phyloP scores from a whole-genome alignment of 345 rosid species.

The Cochlearia excelsa region DNA sequence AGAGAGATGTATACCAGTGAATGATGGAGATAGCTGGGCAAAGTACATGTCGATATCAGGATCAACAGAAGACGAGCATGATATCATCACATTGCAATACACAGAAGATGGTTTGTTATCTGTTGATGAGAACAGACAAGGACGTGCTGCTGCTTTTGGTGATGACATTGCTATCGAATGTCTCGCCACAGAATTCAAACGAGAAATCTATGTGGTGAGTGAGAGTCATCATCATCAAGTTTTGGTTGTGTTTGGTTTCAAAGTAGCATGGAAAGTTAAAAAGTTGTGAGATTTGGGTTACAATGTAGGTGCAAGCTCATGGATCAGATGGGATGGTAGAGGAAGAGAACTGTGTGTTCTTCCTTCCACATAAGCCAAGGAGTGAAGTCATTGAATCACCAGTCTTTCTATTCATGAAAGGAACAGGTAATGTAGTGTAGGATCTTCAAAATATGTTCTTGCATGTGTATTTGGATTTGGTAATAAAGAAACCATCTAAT shows the following conservation, averaged over 20 bases:
- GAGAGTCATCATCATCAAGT: neutral
- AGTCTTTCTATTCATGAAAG: conserved; percentile 95
- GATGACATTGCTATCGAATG: conserved; percentile 97
- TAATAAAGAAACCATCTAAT: neutral
- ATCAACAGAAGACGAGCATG: conserved; percentile 80
- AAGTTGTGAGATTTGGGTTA: conserved; percentile 14
- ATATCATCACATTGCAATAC: conserved; percentile 85
- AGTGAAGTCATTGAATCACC: conserved; percentile 77
- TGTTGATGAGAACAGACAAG: conserved; percentile 79
- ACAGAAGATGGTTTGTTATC: conserved; percentile 92
- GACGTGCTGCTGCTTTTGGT: conserved; percentile 96
- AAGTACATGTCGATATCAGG: conserved; percentile 96
- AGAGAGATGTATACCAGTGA: conserved; percentile 87
- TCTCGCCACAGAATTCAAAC: conserved; percentile 92
- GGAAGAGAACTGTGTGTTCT: conserved; percentile 91
- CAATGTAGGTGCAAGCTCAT: conserved; percentile 86
- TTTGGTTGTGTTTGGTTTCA: neutral
- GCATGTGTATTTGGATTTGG: neutral
- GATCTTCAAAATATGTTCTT: neutral
- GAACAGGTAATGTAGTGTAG: conserved; percentile 69
- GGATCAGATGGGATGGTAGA: conserved; percentile 97
- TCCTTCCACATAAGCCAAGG: conserved; percentile 92
- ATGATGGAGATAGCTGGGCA: conserved; percentile 83
- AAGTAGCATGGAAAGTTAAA: neutral
- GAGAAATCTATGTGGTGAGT: conserved; percentile 88